Evolutionary conservation across 179 eudicot genomes (phyloP).

Genomic region (Corrigiola litoralis): DNA sequence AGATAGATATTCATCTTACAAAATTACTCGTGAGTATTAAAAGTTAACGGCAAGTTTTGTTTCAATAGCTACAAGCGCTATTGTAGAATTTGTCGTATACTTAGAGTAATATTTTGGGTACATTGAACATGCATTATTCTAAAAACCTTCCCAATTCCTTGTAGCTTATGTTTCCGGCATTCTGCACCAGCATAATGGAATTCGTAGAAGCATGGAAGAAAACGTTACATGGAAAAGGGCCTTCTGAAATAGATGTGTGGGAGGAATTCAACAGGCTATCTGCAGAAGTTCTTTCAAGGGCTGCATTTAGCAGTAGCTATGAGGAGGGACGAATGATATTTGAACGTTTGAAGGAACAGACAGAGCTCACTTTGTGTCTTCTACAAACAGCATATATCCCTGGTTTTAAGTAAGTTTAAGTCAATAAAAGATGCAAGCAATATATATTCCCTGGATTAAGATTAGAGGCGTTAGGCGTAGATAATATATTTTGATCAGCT

Average conservation of each 20-base stretch:
- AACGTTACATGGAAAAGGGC: slow-evolving; percentile 4
- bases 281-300: slow-evolving; percentile 35
- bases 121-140: no score
- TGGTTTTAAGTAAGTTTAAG: no score
- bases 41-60: no score
- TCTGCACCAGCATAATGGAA: slow-evolving; percentile 21
- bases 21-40: no score
- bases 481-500: no score
- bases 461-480: no score
- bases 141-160: not conserved
- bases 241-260: slow-evolving; percentile 34
- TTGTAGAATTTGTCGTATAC: no score
- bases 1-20: no score
- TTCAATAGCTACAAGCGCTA: no score
- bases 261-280: slow-evolving; percentile 23
- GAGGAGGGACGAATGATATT: slow-evolving; percentile 31
- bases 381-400: slow-evolving; percentile 21
- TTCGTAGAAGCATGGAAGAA: slow-evolving; percentile 31
- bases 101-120: no score
- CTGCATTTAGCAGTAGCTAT: slow-evolving; percentile 41
- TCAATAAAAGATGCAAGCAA: no score
- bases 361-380: slow-evolving; percentile 13
- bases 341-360: slow-evolving; percentile 32
- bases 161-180: slow-evolving; percentile 35
- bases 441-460: no score